Base-by-base conservation (phyloP, 1,284 basidiomycete genomes). In the Ustilago lituana region DNA sequence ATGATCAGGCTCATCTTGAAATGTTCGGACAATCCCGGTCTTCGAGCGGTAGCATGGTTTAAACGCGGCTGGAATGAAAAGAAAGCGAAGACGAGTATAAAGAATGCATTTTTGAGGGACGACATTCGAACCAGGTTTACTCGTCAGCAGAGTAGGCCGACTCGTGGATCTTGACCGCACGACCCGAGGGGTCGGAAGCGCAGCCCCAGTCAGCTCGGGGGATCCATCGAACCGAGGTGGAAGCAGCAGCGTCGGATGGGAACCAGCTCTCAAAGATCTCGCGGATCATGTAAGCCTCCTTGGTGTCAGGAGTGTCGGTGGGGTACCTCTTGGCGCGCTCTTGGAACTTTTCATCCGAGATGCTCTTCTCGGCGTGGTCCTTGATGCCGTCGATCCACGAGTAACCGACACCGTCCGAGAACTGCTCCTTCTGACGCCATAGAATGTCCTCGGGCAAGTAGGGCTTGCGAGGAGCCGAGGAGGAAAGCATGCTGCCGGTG, bases 361-460 rank as follows among this genome's bases (percentile, higher is more conserved):
- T 87, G 45, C 85, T 82, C 5, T 86, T 76, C 36, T 87, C 89
- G 7, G 96, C 91, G 78, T 97, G 88, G 51, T 90, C 90, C 85
- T 98, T 98, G 71, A 99, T 93, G 88, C 94, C 94, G 80, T 99
- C 96, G 80, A 99, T 99, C 96, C 96, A 98, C 40, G 93, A 96
- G 85, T 98, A 98, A 24, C 96, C 96, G 56, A 99, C 96, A 62
- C 96, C 96, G 82, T 99, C 96, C 11, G 93, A 96, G 86, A 99
- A 99, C 81, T 98, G 94, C 84, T 99, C 96, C 84, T 99, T 99
- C 83, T 99, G 96, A 65, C 96, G 88, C 96, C 96, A 99, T 36
- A 99, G 87, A 76, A 99, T 98, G 31, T 90, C 91, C 64, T 88
- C 88, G 19, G 96, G 96, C 51, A 99, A 88, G 85, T 98, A 99